phyloP scores from a whole-genome alignment of 306 rosid species.

The Leucaena leucocephala region DNA sequence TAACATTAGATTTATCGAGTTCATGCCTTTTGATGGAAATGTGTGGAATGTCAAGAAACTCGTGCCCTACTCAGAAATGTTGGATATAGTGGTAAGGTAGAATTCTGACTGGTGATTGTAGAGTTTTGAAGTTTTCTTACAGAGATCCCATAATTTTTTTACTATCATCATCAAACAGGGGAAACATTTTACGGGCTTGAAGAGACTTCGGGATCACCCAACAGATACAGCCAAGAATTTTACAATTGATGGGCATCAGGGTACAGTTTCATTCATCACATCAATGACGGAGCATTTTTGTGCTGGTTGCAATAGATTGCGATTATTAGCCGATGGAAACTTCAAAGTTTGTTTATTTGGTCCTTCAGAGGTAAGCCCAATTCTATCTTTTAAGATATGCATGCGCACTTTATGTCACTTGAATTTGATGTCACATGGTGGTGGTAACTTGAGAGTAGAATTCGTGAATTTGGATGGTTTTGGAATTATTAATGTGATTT shows the following conservation, averaged over 20 bases:
- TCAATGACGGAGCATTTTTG: constrained; percentile 98
- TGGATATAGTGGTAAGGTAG: constrained; percentile 97
- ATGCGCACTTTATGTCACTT: constrained; percentile 9
- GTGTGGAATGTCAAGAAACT: constrained; percentile 98
- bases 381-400: constrained; percentile 23
- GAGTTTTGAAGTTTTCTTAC: constrained; percentile 34
- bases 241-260: constrained; percentile 72
- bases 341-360: constrained; percentile 96
- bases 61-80: constrained; percentile 85
- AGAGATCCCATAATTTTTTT: constrained; percentile 15
- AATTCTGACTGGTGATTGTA: constrained; percentile 46
- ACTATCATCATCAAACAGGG: constrained; percentile 50
- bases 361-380: constrained; percentile 79
- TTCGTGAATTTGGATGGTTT: not conserved
- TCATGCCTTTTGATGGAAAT: constrained; percentile 99
- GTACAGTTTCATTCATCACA: constrained; percentile 84
- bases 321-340: constrained; percentile 93
- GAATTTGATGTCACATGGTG: constrained; percentile 1
- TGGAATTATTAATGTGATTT: constrained; percentile 9
- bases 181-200: constrained; percentile 53
- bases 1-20: constrained; percentile 89
- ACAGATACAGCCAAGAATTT: constrained; percentile 95
- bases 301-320: constrained; percentile 96
- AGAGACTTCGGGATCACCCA: constrained; percentile 77
- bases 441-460: not conserved